These are phyloP conservation scores for Glycyrrhiza uralensis DNA, from an alignment of 306 rosid genomes.

Conservation along the genomic window DNA sequence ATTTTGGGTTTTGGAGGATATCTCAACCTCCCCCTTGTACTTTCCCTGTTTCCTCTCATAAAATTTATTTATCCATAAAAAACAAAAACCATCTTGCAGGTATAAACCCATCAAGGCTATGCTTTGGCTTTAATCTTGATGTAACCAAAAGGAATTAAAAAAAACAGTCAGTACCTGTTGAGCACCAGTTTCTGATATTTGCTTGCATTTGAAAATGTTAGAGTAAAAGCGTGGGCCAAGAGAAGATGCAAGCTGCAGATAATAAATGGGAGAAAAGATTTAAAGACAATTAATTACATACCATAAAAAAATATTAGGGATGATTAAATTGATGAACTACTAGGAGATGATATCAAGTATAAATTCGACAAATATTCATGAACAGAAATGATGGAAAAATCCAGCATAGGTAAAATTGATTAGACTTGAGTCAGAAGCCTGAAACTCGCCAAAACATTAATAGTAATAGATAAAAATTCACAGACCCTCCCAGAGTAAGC, in stretches of 20 bases:
- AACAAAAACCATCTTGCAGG: neutral
- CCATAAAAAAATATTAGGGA: conserved; percentile 15
- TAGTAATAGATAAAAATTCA: neutral
- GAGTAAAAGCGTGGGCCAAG: conserved; percentile 95
- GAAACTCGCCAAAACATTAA: neutral
- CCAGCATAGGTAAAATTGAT: neutral
- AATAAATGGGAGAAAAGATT: conserved; percentile 22
- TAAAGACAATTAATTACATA: conserved; percentile 1
- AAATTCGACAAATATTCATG: neutral
- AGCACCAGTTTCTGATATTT: conserved; percentile 99
- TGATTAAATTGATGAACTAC: neutral
- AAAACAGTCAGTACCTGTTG: conserved; percentile 64
- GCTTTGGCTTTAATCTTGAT: conserved; percentile 3
- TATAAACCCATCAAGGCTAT: conserved; percentile 1
- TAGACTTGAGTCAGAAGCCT: neutral
- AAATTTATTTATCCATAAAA: neutral
- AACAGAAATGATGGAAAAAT: neutral
- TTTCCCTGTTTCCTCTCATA: neutral
- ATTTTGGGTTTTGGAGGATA: neutral
- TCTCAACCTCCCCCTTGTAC: neutral
- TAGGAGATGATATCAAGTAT: neutral
- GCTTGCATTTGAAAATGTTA: conserved; percentile 97
- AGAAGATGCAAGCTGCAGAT: conserved; percentile 91
- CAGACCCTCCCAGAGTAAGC: neutral
- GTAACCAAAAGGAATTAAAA: conserved; percentile 14